Evolutionary conservation across 306 rosid species (phyloP).

Genomic region (Castanea mollissima): DNA sequence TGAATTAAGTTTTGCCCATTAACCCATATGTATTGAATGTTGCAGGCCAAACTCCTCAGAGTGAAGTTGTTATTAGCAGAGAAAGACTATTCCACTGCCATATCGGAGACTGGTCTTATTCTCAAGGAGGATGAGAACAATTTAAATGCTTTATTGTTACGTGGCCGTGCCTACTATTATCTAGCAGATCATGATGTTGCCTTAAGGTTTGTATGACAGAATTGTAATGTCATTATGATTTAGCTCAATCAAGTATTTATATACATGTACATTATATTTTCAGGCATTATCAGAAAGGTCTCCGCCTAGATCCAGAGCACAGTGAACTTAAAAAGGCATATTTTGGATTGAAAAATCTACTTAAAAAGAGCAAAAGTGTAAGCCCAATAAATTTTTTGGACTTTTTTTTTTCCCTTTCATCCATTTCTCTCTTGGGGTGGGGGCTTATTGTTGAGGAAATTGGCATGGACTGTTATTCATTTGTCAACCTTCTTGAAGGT

Average conservation of each 20-base stretch:
- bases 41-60: conserved; percentile 84
- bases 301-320: conserved; percentile 97
- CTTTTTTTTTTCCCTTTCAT: conserved; percentile 7
- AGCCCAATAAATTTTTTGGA: conserved; percentile 26
- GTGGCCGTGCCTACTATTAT: conserved; percentile 95
- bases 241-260: conserved; percentile 2
- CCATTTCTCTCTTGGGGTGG: neutral
- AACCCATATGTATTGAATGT: conserved; percentile 26
- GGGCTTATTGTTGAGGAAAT: neutral
- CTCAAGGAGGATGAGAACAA: conserved; percentile 92
- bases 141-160: conserved; percentile 78
- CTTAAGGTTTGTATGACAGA: conserved; percentile 52
- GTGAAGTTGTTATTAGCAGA: conserved; percentile 71
- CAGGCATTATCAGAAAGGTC: conserved; percentile 98
- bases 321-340: conserved; percentile 87
- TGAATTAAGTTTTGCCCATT: conserved; percentile 10
- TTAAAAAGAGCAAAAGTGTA: conserved; percentile 88
- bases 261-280: conserved; percentile 8
- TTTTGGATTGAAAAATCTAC: conserved; percentile 89
- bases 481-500: conserved; percentile 13
- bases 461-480: neutral
- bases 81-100: conserved; percentile 76
- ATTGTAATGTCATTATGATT: conserved; percentile 2
- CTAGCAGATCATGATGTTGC: conserved; percentile 99
- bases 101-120: conserved; percentile 71